Base-by-base conservation (phyloP, 2,329 filamentous ascomycete species). In the Apiospora saccharicola region DNA sequence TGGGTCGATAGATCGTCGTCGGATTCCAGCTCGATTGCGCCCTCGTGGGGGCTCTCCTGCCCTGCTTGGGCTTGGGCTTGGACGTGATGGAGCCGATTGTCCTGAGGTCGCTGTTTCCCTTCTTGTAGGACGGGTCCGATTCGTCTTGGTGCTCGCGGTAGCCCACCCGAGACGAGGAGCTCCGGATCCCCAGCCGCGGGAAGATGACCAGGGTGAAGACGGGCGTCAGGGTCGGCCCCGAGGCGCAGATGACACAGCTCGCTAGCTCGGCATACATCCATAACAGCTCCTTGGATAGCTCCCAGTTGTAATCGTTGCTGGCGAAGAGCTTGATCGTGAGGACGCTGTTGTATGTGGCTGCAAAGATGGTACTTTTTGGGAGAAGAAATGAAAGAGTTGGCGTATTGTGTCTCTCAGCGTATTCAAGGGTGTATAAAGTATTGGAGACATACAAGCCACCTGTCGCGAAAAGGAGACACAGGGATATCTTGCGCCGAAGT, bases 241-340 rank as follows among this genome's bases (percentile, higher is more conserved):
- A 72, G 34, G 69, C 69, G 49, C 69, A 71, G 47, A 72, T 44
- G 47, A 69, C 41, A 47, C 71, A 44, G 47, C 22, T 43, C 46
- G 34, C 30, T 7, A 69, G 43, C 41, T 72, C 71, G 44, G 34
- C 64, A 64, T 41, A 41, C 37, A 57, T 26, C 71, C 69, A 72
- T 5, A 22, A 14, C n/a, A 71, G 49, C 51, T 71, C 61, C 19
- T 43, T 61, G 26, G 30, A 47, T 5, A 69, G 30, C 19, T 71
- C 61, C 57, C 51, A 71, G 34, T 69, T 72, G 49, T 72, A 72
- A 64, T 72, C 49, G 34, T n/a, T 41, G 37, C 69, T 67, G 10
- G 3, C n/a, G 30, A 70, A 71, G 19, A 72, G n/a, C 13, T 47
- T 61, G 19, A 12, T 43, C 14, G 69, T 68, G 49, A 72, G 69